phyloP scores from a whole-genome alignment of 2,329 filamentous ascomycete species.

The Sporothrix dimorphospora region DNA sequence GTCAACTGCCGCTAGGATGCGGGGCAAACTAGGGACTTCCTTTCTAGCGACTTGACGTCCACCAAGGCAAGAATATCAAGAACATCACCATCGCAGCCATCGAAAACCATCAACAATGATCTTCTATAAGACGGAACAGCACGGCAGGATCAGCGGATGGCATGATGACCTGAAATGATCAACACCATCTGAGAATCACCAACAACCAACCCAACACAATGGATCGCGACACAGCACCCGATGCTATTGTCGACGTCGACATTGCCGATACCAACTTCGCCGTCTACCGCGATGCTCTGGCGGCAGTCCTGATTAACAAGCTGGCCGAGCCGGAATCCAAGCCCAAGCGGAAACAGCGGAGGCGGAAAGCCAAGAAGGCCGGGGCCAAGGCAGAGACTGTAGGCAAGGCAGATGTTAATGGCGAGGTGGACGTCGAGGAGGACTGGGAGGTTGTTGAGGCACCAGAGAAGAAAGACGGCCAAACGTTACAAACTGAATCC shows the following conservation, averaged over 20 bases:
- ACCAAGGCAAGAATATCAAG: not conserved
- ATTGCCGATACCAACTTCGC: slow-evolving; percentile 57
- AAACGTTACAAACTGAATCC: no score
- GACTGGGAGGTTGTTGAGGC: not conserved
- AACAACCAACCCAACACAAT: not conserved
- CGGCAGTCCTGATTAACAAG: slow-evolving; percentile 67
- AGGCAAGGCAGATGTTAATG: not conserved
- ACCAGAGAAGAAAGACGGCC: no score
- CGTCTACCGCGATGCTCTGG: slow-evolving; percentile 74
- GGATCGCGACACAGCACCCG: not conserved
- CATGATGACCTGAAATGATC: not conserved
- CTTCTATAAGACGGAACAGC: not conserved
- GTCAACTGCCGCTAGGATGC: not conserved
- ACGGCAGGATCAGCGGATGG: not conserved
- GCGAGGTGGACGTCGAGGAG: not conserved
- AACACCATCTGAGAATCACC: not conserved
- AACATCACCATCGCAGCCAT: not conserved
- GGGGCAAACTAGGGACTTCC: not conserved
- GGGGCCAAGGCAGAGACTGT: not conserved
- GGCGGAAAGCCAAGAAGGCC: slow-evolving; percentile 1
- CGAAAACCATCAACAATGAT: not conserved
- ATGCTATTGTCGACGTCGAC: slow-evolving; percentile 27
- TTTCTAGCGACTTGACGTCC: not conserved
- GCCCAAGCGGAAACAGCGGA: slow-evolving; percentile 15
- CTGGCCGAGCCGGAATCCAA: slow-evolving; percentile 46